Evolutionary conservation across 2,329 filamentous ascomycete genomes (phyloP), one percentile per base, ranked within the genome.

Genomic region (Pseudogymnoascus sp.): DNA sequence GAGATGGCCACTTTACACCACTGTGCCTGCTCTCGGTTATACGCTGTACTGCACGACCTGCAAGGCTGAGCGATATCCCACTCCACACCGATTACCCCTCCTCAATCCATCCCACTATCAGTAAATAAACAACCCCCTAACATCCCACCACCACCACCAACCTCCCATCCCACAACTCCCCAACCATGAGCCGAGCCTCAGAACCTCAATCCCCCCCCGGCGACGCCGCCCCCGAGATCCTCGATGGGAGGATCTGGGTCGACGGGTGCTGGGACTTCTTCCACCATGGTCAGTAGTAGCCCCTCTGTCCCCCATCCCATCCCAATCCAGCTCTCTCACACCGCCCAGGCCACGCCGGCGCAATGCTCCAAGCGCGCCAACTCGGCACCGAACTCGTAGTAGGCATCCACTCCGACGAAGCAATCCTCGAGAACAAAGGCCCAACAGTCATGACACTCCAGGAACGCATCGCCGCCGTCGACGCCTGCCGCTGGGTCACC

Each of bases 201-300:
- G 59, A 60, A 37, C 59, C 59, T 0, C 34, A 38, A 40, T 7
- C 4, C 9, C 72, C 72, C 16, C 65, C 66, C 43, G 72, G 72
- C 5, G 68, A 72, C 5, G 64, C 71, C 21, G 71, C 72, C 5
- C 65, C 70, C n/a, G 70, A 71, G 62, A 67, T 75, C 16, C 65
- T 73, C 5, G 82, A 88, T 63, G 86, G 90, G 70, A 87, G 93
- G 68, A 90, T 99, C 72, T 99, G 96, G 96, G 90, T 99, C 25
- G 95, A 99, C 75, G 95, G 95, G 66, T 99, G 95, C 82, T 99
- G 97, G 79, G 95, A 99, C 80, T 99, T 99, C 78, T 96, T 93
- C 78, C 95, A 99, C 76, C 95, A 97, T 75, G 95, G 90, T 91
- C 23, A 3, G 3, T 25, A 25, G 23, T 18, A 18, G 6, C 3